Evolutionary conservation across 345 rosid genomes (phyloP), one percentile per base, ranked within the genome.

Genomic region (Melaleuca quinquenervia): DNA sequence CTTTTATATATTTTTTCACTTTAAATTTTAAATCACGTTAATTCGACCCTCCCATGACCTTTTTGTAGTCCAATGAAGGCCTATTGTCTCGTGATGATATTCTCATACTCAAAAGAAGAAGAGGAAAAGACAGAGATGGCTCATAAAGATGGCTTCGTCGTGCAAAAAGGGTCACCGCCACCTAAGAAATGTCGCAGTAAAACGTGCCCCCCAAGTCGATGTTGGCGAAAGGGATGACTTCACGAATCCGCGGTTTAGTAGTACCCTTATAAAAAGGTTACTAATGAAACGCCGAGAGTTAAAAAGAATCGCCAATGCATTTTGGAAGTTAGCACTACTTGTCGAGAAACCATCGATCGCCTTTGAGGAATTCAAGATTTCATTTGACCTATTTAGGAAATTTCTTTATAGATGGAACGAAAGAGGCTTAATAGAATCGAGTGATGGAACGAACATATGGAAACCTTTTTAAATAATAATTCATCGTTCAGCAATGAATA

Each of bases 361-460:
- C 5, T 64, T 32, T 64, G 45, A 8, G 76, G 16, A 32, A 16
- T 29, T 44, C 5, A 64, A 15, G 12, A 32, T 64, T 29, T 16
- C 0, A 1, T 16, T 0, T 0, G 0, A 7, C 76, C 1, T 64
- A 15, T 64, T 64, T 32, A 2, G 0, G 2, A 64, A 64, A 7
- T 32, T 18, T 29, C 45, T 64, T 10, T 8, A 8, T 18, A 64
- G 24, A 32, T 32, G 45, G 16, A 15, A 16, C 76, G 16, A 0
- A 6, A 7, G 41, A 0, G 1, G 16, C 16, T 0, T 1, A 0
- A 32, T 32, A 44, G 76, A 64, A 32, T 1, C 6, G 0, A 64
- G 45, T 22, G 32, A 32, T 29, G 11, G 32, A 64, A 32, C 76
- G 8, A 64, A 6, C 2, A 13, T 0, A 64, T 29, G 18, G 32